Percentiles rank a stretch among this genome's conserved stretches.
Evolutionary conservation across 1,284 basidiomycete species (phyloP).

Genomic region (Ceratobasidium sp.): DNA sequence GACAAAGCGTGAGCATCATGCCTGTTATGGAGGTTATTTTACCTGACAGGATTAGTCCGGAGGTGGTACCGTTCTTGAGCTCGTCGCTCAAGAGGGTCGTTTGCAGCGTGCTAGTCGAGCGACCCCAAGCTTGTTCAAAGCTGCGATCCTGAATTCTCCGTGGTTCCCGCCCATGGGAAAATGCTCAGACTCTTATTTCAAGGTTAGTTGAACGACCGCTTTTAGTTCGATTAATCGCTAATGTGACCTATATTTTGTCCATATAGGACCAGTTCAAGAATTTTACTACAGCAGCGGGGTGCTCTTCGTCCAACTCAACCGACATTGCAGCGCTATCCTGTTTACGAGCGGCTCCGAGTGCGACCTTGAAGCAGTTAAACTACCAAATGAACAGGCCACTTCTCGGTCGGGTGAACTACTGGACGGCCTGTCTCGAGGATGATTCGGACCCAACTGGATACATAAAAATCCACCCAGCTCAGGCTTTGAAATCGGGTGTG

Average conservation of each 20-base stretch:
- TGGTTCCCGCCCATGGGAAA: conserved; percentile 23
- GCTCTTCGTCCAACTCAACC: neutral
- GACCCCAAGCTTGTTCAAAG: neutral
- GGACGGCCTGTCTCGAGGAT: conserved; percentile 23
- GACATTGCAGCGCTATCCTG: conserved; percentile 2
- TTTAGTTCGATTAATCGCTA: neutral
- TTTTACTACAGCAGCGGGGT: conserved; percentile 9
- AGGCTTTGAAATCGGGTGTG: conserved; percentile 5
- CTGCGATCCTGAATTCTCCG: conserved; percentile 7
- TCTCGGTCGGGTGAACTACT: conserved; percentile 19
- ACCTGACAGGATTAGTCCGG: conserved; percentile 7
- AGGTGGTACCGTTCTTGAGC: conserved; percentile 24
- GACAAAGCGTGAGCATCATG: conserved; percentile 9
- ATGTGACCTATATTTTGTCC: no score
- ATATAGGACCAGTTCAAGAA: conserved; percentile 32
- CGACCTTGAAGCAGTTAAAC: conserved; percentile 12
- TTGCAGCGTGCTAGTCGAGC: neutral
- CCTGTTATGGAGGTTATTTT: no score
- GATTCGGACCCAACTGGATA: neutral
- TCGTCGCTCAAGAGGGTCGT: conserved; percentile 11
- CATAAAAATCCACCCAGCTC: conserved; percentile 20
- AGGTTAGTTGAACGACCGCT: conserved; percentile 3
- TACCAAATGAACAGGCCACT: conserved; percentile 32
- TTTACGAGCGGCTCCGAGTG: neutral
- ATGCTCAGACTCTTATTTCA: conserved; percentile 12